Base-by-base conservation (phyloP, 768 basidiomycete species). In the Neoboletus subvelutipes region DNA sequence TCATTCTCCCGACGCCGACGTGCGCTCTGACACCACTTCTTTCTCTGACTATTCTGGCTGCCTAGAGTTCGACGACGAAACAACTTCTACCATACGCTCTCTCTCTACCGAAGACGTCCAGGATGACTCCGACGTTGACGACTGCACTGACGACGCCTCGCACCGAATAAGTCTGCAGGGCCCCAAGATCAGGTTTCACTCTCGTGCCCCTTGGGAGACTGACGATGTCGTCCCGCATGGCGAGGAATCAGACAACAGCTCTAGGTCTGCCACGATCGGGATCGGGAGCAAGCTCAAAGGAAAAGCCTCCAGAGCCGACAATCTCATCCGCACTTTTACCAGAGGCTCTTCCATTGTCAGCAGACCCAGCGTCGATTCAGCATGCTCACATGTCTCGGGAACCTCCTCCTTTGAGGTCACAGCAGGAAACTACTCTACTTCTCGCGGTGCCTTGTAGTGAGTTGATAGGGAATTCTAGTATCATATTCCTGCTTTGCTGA, bases 141-240 rank as follows among this genome's bases (percentile, higher is more conserved):
- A 75, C 41, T 76, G 76, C 45, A 77, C 80, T 50, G 75, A 80
- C 37, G 77, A 77, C 10, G 64, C 75, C 37, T 72, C 78, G 2
- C 70, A 78, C 56, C 79, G 85, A 52, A 82, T 91, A 71, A 90
- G 87, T 64, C 74, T 86, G 47, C 82, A 87, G 34, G 91, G 91
- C n/a, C 90, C 90, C 31, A 90, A 84, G 71, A 88, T 92, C 80
- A 84, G 85, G 50, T 84, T 90, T 67, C 88, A 90, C 71, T 88
- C 87, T 59, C 86, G 81, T 26, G 87, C 90, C 18, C 90, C 90
- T 40, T 93, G 90, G 90, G 90, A 92, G 72, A 72, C 79, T 37
- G 87, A 83, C 48, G 83, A 79, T 15, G 78, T 75, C 37, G 39
- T 71, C 4, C 55, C 79, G 3, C 70, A 76, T 31, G 80, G 79